A percentile compares a stretch with the other conserved stretches of the same genome.
These are phyloP conservation scores for Fusarium sp. DNA, from an alignment of 2,329 filamentous ascomycete species.

Conservation along the genomic window DNA sequence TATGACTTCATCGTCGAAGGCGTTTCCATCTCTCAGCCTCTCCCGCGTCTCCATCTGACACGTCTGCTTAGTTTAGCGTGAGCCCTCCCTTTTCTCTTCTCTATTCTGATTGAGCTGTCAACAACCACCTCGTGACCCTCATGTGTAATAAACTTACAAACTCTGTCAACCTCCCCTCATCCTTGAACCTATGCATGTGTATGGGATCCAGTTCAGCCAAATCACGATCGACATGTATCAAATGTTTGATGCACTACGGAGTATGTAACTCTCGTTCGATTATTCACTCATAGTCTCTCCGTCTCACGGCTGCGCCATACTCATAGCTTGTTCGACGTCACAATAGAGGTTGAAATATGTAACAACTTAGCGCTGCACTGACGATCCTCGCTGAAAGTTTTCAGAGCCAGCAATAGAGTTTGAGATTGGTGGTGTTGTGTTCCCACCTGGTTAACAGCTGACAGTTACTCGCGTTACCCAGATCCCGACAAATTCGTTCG, in stretches of 20 bases:
- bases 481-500: not conserved
- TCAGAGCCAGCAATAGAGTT: conserved; percentile 7
- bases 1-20: conserved; percentile 29
- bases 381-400: not conserved
- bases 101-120: conserved; percentile 14
- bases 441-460: conserved; percentile 3
- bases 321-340: conserved; percentile 3
- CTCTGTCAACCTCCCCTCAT: conserved; percentile 12
- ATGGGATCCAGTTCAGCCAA: not conserved
- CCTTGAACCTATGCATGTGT: not conserved
- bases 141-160: conserved; percentile 2
- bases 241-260: not conserved
- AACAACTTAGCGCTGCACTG: not conserved
- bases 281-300: not conserved
- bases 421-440: conserved; percentile 7
- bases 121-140: conserved; percentile 24
- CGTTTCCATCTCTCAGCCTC: conserved; percentile 22
- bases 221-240: conserved; percentile 9
- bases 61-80: conserved; percentile 16
- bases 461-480: conserved; percentile 8
- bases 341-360: not conserved
- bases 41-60: conserved; percentile 30
- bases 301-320: not conserved
- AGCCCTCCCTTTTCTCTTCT: not conserved
- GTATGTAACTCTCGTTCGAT: not conserved